A percentile compares a stretch with the other conserved stretches of the same genome.
phyloP scores from a whole-genome alignment of 106 monocot genomes.

The Agapanthus africanus region DNA sequence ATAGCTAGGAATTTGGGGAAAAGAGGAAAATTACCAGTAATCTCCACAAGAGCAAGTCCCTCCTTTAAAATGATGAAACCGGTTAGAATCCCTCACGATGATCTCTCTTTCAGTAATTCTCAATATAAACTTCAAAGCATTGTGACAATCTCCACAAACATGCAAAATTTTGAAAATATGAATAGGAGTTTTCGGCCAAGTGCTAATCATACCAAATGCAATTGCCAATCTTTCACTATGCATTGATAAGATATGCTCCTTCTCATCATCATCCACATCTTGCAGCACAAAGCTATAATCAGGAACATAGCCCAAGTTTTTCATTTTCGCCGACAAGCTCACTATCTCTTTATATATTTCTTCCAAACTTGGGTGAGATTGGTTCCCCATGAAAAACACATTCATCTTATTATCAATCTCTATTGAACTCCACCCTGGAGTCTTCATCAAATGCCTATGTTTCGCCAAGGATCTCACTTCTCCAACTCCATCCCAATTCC shows the following conservation, averaged over 20 bases:
- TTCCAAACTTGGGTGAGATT: conserved; percentile 43
- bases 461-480: conserved; percentile 41
- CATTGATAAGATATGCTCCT: conserved; percentile 52
- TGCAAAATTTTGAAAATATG: conserved; percentile 65
- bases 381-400: conserved; percentile 56
- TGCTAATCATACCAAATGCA: conserved; percentile 63
- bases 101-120: conserved; percentile 69
- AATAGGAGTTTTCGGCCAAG: conserved; percentile 31
- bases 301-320: conserved; percentile 64
- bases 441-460: conserved; percentile 39
- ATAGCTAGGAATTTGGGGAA: too few species aligned
- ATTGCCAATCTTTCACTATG: conserved; percentile 84
- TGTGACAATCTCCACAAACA: conserved; percentile 79
- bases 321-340: conserved; percentile 44
- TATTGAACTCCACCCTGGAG: conserved; percentile 74
- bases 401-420: conserved; percentile 44
- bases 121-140: conserved; percentile 69
- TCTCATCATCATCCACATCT: conserved; percentile 78
- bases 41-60: conserved; percentile 72
- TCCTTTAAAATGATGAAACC: conserved; percentile 78
- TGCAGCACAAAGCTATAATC: conserved; percentile 74
- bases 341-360: conserved; percentile 52
- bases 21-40: conserved; percentile 73
- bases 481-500: conserved; percentile 50
- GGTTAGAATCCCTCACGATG: conserved; percentile 62